Percentiles rank a stretch among this genome's conserved stretches.
These are phyloP conservation scores for Cordyceps farinosa DNA, from an alignment of 2,329 filamentous ascomycete species.

Conservation along the genomic window DNA sequence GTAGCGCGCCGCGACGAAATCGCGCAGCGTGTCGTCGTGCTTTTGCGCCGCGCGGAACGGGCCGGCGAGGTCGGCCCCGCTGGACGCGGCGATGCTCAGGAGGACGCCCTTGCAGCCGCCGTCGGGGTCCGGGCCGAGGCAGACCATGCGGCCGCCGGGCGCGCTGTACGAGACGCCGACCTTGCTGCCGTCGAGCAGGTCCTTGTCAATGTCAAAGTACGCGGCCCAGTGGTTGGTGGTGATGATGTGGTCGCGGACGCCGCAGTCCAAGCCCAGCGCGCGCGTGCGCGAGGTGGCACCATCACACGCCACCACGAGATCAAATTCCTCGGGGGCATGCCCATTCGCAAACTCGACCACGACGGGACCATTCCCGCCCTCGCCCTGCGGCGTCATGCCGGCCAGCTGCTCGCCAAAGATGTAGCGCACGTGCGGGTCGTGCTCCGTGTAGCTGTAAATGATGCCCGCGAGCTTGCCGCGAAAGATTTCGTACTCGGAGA, in stretches of 20 bases:
- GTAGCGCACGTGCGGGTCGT: slow-evolving; percentile 1
- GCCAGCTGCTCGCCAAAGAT: slow-evolving; percentile 11
- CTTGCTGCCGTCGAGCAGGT: slow-evolving; percentile 36
- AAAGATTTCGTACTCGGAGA: slow-evolving; percentile 33
- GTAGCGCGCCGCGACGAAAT: not conserved
- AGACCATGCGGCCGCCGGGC: slow-evolving; percentile 36
- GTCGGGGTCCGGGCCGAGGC: slow-evolving; percentile 31
- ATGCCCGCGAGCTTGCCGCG: slow-evolving; percentile 11
- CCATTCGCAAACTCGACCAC: slow-evolving; percentile 40
- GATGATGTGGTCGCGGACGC: slow-evolving; percentile 35
- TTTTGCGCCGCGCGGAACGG: slow-evolving; percentile 39
- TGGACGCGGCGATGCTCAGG: slow-evolving; percentile 34
- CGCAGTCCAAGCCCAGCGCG: slow-evolving; percentile 40
- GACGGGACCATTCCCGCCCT: slow-evolving; percentile 29
- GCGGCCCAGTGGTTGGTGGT: slow-evolving; percentile 38
- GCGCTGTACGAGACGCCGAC: slow-evolving; percentile 36
- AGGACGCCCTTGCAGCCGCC: slow-evolving; percentile 32
- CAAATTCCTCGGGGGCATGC: slow-evolving; percentile 35
- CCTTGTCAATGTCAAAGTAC: slow-evolving; percentile 38
- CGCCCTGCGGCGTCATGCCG: slow-evolving; percentile 7
- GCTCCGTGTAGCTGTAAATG: not conserved
- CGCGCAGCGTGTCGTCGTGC: not conserved
- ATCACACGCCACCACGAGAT: slow-evolving; percentile 48
- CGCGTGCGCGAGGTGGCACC: slow-evolving; percentile 45
- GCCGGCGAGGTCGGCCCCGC: slow-evolving; percentile 26